Base-by-base conservation (phyloP, 441 rosid species). In the Bruguiera hainesii region DNA sequence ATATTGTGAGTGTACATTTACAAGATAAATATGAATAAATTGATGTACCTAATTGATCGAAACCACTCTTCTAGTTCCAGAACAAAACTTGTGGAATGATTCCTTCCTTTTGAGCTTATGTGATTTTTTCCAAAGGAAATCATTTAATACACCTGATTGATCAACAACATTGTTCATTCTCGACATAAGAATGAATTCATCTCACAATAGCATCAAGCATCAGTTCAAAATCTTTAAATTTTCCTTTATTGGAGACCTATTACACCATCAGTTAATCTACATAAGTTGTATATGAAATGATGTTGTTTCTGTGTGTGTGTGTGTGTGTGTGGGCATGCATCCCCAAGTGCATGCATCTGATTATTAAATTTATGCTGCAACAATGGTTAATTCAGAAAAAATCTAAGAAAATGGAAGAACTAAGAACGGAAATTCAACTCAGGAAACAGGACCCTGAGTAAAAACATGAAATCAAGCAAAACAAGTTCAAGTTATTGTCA, bases 1-100 rank as follows among this genome's bases (percentile, higher is more conserved):
- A 71, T 87, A 30, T 77, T 84, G 69, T 88, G 93, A 95, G 65
- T 46, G 51, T 35, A 59, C 20, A 64, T 70, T 72, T 52, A 55
- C 57, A 66, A 63, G 58, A 71, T 60, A 31, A n/a, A 55, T 68
- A 18, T 21, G 56, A 74, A 71, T 78, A 69, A 56, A 58, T 66
- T 71, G 73, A 67, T 76, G 74, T 58, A 7, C 68, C 76, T 73
- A 76, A 69, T 71, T 68, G 33, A 69, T 74, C 61, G 62, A 63
- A 67, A 71, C 69, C 76, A 75, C 62, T 49, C 65, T 11, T 64
- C 71, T 63, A 60, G 39, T 20, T 6, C 39, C 20, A 52, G 50
- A 59, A 11, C 9, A 33, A 2, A 66, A 39, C 59, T 67, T 55
- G 50, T 74, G 56, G 67, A 52, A 64, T 58, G 28, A 62, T 76